Percentiles rank a stretch among this genome's conserved stretches.
These are phyloP conservation scores for Benincasa hispida DNA, from an alignment of 306 rosid genomes.

Conservation along the genomic window DNA sequence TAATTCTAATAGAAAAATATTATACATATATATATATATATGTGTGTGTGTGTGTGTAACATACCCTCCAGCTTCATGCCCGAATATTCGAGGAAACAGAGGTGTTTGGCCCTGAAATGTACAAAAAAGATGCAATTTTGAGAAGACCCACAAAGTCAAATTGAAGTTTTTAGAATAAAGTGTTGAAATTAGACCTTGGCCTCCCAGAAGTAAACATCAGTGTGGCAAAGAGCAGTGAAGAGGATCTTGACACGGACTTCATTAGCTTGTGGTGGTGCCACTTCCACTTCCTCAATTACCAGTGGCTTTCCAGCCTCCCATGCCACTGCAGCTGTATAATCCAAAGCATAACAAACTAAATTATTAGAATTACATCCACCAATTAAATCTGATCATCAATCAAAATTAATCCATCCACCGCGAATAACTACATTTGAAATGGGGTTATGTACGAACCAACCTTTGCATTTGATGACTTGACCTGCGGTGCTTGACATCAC, in stretches of 20 bases:
- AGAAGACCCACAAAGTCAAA: too few relatives aligned
- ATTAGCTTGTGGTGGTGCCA: constrained; percentile 35
- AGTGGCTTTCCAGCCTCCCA: constrained; percentile 48
- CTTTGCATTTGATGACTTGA: constrained; percentile 62
- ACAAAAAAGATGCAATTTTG: too few relatives aligned
- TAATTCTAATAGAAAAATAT: background rate
- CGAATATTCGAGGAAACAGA: constrained; percentile 79
- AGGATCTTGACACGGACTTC: constrained; percentile 41
- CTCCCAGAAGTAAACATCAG: constrained; percentile 43
- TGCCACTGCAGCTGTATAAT: constrained; percentile 33
- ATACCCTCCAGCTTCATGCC: constrained; percentile 97
- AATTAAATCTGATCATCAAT: too few relatives aligned
- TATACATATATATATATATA: background rate
- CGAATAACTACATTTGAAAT: too few relatives aligned
- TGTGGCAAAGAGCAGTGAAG: constrained; percentile 39
- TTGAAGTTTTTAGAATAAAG: background rate
- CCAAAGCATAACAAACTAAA: too few relatives aligned
- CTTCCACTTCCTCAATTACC: constrained; percentile 39
- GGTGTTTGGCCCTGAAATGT: constrained; percentile 66
- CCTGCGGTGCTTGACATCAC: constrained; percentile 36
- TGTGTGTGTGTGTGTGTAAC: too few relatives aligned
- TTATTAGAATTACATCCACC: too few relatives aligned
- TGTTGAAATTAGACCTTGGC: constrained; percentile 18
- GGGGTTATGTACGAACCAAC: constrained; percentile 35
- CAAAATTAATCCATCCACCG: too few relatives aligned